phyloP scores from a whole-genome alignment of 1,284 basidiomycete genomes.

The Cryptococcus sp. region DNA sequence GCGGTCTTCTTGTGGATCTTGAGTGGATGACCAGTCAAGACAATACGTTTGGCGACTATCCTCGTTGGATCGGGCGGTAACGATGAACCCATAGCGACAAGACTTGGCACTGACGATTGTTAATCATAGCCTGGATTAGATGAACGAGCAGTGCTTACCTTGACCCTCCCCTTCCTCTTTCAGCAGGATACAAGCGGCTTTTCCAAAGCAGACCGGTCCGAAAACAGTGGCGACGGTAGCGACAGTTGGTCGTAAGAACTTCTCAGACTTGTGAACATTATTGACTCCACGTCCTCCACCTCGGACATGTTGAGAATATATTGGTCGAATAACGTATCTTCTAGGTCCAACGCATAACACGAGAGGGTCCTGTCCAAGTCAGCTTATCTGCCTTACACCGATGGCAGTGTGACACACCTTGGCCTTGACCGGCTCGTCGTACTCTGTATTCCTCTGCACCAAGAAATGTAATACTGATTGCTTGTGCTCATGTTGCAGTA shows the following conservation, averaged over 20 bases:
- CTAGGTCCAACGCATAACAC: constrained; percentile 85
- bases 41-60: constrained; percentile 84
- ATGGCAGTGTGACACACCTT: constrained; percentile 57
- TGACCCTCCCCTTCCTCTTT: constrained; percentile 61
- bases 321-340: constrained; percentile 73
- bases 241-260: constrained; percentile 77
- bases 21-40: constrained; percentile 93
- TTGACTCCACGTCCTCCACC: constrained; percentile 86
- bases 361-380: constrained; percentile 65
- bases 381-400: neutral
- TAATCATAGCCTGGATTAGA: constrained; percentile 3
- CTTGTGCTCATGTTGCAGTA: constrained; percentile 95
- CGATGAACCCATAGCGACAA: constrained; percentile 88
- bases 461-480: constrained; percentile 89
- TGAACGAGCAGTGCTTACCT: constrained; percentile 49
- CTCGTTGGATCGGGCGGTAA: constrained; percentile 85
- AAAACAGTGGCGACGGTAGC: constrained; percentile 82
- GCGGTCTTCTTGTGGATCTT: constrained; percentile 97
- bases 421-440: constrained; percentile 76
- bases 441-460: constrained; percentile 93
- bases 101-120: constrained; percentile 58
- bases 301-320: constrained; percentile 87
- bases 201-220: constrained; percentile 85
- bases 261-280: constrained; percentile 96
- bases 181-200: constrained; percentile 69